Evolutionary conservation across 2,329 filamentous ascomycete species (phyloP).

Genomic region (Lachnellula willkommii): DNA sequence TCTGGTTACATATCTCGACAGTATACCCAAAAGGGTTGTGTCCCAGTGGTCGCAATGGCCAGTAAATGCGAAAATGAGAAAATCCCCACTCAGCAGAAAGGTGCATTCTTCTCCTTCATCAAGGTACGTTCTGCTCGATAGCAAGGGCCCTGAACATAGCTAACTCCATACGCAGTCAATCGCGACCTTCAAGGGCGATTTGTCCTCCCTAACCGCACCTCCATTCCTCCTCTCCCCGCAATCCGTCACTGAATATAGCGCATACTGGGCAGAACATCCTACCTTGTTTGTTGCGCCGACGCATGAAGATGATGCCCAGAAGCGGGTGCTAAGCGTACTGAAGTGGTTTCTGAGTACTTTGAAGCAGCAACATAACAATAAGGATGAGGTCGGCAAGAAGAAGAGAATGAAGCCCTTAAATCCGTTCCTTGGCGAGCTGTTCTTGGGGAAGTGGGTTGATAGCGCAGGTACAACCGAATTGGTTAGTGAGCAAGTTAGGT

Average conservation of each 20-base stretch:
- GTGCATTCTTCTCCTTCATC: slow-evolving; percentile 29
- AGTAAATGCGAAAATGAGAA: slow-evolving; percentile 17
- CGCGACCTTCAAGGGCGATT: slow-evolving; percentile 75
- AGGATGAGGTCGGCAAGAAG: slow-evolving; percentile 61
- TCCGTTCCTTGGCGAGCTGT: slow-evolving; percentile 90
- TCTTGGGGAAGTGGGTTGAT: slow-evolving; percentile 85
- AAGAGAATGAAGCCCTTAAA: slow-evolving; percentile 97
- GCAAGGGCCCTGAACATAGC: background rate
- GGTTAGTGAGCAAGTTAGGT: slow-evolving; percentile 88
- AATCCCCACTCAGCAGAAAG: slow-evolving; percentile 22
- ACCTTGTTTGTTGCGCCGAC: slow-evolving; percentile 75
- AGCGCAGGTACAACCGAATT: slow-evolving; percentile 74
- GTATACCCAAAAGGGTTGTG: background rate
- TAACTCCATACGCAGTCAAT: slow-evolving; percentile 48
- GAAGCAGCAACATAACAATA: slow-evolving; percentile 70
- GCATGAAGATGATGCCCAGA: slow-evolving; percentile 69
- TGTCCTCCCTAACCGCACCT: slow-evolving; percentile 73
- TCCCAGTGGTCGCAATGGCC: slow-evolving; percentile 3
- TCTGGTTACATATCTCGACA: background rate
- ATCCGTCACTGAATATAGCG: slow-evolving; percentile 73
- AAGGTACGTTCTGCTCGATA: slow-evolving; percentile 21
- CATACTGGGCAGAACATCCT: slow-evolving; percentile 78
- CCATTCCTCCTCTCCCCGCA: slow-evolving; percentile 79
- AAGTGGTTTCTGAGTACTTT: slow-evolving; percentile 95
- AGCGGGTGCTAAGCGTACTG: slow-evolving; percentile 77